These are phyloP conservation scores for Ichthyophthirius multifiliis DNA, from an alignment of 169 alveolate species.

Conservation along the genomic window DNA sequence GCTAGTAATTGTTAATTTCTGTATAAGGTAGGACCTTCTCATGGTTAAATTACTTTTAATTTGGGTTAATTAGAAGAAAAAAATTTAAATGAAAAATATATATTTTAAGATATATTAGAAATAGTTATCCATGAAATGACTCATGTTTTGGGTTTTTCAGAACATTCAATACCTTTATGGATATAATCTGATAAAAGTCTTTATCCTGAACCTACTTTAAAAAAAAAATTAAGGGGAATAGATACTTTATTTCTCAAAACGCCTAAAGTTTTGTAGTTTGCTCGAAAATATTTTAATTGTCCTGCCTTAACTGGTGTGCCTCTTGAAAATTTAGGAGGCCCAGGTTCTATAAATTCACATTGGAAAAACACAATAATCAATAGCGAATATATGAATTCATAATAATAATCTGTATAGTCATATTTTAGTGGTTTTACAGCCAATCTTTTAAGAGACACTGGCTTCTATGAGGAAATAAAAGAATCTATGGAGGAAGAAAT, in stretches of 20 bases:
- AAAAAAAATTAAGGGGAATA: not conserved
- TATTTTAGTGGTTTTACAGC: constrained; percentile 13
- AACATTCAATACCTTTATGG: not conserved
- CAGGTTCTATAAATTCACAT: constrained; percentile 33
- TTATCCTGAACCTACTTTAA: not conserved
- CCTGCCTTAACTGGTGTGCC: constrained; percentile 8
- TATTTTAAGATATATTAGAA: not conserved
- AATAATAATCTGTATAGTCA: not conserved
- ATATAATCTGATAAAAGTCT: not conserved
- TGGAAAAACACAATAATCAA: constrained; percentile 21
- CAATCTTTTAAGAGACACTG: constrained; percentile 29
- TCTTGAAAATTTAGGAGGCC: constrained; percentile 41
- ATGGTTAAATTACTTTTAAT: too few relatives aligned
- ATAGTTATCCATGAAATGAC: not conserved
- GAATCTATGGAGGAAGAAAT: too few relatives aligned
- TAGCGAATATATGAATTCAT: constrained; percentile 36
- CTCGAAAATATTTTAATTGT: constrained; percentile 30
- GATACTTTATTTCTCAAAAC: not conserved
- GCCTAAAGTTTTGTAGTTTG: constrained; percentile 28
- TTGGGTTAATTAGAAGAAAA: too few relatives aligned
- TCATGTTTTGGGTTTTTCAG: not conserved
- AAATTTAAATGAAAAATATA: too few relatives aligned
- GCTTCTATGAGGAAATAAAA: constrained; percentile 41
- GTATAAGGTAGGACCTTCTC: too few relatives aligned
- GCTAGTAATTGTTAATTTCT: too few relatives aligned